Conservation (phyloP, 225 moss, liverwort and hornwort species). For the Rhytidiadelphus loreus region DNA sequence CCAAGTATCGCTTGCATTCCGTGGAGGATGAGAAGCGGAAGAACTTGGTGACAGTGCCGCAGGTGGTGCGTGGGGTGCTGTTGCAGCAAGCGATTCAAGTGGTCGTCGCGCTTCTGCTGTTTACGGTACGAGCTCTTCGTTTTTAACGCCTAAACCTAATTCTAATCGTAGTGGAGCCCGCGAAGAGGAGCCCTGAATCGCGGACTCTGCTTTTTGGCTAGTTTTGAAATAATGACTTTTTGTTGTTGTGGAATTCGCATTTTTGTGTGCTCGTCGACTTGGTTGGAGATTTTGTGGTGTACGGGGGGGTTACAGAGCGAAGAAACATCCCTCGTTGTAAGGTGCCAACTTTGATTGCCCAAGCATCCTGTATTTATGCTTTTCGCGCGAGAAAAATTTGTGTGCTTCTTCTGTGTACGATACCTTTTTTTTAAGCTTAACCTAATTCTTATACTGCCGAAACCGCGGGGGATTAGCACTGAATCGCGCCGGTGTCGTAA, state of each 20-base stretch:
- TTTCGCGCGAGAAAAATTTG: not conserved
- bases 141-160: not conserved
- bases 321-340: not conserved
- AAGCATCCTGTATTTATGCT: not conserved
- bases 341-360: not conserved
- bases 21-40: constrained; percentile 74
- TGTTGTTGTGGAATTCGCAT: not conserved
- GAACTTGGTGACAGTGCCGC: constrained; percentile 56
- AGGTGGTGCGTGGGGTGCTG: constrained; percentile 74
- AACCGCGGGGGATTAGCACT: not conserved
- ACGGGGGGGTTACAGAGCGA: not conserved
- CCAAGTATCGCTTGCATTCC: constrained; percentile 69
- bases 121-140: constrained; percentile 29
- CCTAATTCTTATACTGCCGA: not conserved
- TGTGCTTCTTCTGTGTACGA: not conserved
- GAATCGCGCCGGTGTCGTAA: not conserved
- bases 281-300: not conserved
- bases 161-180: not conserved
- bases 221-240: not conserved
- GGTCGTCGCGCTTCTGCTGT: constrained; percentile 52
- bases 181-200: not conserved
- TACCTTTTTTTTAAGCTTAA: not conserved
- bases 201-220: not conserved
- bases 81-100: constrained; percentile 85
- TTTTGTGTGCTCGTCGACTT: not conserved